Conservation (phyloP, 805 yeast genomes). For the Ogataea dorogensis region DNA sequence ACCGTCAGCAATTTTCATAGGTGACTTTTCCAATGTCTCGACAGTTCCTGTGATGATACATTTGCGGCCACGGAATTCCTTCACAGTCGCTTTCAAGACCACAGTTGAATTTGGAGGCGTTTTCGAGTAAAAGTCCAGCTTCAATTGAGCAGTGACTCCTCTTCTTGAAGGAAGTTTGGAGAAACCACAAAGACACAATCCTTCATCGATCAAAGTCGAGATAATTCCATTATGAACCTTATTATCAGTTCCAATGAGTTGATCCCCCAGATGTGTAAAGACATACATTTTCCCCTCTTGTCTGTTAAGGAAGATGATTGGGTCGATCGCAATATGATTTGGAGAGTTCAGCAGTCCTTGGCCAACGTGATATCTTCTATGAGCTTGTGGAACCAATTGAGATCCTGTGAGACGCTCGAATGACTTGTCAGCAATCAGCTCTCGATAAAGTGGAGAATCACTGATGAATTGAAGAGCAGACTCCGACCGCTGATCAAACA, state of each 20-base stretch:
- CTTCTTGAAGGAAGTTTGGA: constrained; percentile 71
- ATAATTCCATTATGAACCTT: constrained; percentile 80
- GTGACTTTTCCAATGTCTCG: constrained; percentile 40
- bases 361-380: constrained; percentile 61
- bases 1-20: constrained; percentile 48
- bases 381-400: constrained; percentile 54
- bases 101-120: constrained; percentile 65
- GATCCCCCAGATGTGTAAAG: constrained; percentile 69
- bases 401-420: constrained; percentile 36
- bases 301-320: constrained; percentile 57
- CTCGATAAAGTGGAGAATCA: constrained; percentile 27
- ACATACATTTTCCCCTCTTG: constrained; percentile 54
- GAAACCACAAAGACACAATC: constrained; percentile 83
- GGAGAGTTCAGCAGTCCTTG: constrained; percentile 72
- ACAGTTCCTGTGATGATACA: constrained; percentile 71
- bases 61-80: constrained; percentile 71
- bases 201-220: constrained; percentile 80
- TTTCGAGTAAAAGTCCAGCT: constrained; percentile 58
- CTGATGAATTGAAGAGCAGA: constrained; percentile 30
- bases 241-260: constrained; percentile 65
- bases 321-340: constrained; percentile 70
- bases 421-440: constrained; percentile 23
- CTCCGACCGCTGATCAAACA: constrained; percentile 15
- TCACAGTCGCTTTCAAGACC: constrained; percentile 64
- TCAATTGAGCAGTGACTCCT: constrained; percentile 85